Conservation (phyloP, 179 eudicot species). For the Beta macrorhiza region DNA sequence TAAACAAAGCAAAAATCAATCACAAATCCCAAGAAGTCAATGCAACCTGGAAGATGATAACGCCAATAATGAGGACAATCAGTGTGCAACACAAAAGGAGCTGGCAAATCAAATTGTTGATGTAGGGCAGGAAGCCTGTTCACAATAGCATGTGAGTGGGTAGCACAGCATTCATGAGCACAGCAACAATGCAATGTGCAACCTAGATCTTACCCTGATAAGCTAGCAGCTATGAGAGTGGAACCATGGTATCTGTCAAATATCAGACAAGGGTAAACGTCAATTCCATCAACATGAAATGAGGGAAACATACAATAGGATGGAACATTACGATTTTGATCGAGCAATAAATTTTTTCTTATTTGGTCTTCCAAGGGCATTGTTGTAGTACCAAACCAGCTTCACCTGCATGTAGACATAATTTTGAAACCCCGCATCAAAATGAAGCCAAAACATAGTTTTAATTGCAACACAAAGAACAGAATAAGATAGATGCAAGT, state of each 20-base stretch:
- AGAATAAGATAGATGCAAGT: background rate
- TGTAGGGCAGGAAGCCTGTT: conserved; percentile 80
- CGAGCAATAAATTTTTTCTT: conserved; percentile 96
- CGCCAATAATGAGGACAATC: conserved; percentile 99
- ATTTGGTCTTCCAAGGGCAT: conserved; percentile 92
- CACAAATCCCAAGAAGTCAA: conserved; percentile 8
- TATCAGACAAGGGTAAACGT: conserved; percentile 17
- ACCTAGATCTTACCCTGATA: conserved; percentile 65
- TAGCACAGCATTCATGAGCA: conserved; percentile 1
- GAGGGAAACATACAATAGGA: background rate
- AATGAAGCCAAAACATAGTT: too few species aligned
- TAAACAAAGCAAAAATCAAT: background rate
- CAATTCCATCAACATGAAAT: conserved; percentile 11
- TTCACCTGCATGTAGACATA: conserved; percentile 61
- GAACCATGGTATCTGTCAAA: conserved; percentile 89
- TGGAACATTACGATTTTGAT: conserved; percentile 65
- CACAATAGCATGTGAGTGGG: conserved; percentile 7
- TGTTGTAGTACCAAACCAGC: conserved; percentile 95
- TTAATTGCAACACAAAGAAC: background rate
- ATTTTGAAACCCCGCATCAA: background rate
- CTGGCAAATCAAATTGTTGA: conserved; percentile 92
- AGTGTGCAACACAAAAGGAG: conserved; percentile 90
- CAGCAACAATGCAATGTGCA: background rate
- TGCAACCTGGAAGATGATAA: conserved; percentile 77
- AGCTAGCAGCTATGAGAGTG: conserved; percentile 89